Evolutionary conservation across 805 yeast species (phyloP), one percentile per base, ranked within the genome.

Genomic region (Candida loeiensis): DNA sequence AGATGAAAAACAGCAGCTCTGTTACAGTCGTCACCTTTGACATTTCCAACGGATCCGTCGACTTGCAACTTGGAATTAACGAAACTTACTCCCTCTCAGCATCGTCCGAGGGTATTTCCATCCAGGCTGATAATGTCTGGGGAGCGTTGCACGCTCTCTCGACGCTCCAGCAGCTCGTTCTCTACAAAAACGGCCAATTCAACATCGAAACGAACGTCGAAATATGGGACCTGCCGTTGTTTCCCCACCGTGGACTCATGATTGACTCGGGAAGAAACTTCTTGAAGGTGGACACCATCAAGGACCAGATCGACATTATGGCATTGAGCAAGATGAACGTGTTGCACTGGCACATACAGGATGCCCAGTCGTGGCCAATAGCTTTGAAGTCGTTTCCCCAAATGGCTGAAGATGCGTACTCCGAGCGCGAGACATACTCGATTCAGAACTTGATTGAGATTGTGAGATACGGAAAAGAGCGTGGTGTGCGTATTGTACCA

Each of bases 341-440:
- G 6, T 53, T 69, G 30, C 74, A 69, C 44, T 64, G 70, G 69
- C 74, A 69, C 46, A 34, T 66, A 13, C 54, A 45, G 14, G 74
- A 69, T 44, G 39, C 70, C 5, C 69, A 64, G 43, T 59, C 68
- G 18, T 69, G 73, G 74, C 72, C 74, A 2, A 15, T 68, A 11
- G 49, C 52, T 24, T 37, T 69, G 21, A 42, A 48, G 16, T 26
- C 48, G 2, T 63, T 54, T 40, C 73, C 74, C 0, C 53, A 63
- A 32, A 66, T 68, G 72, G 53, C 54, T 11, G 36, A 54, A 7
- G 73, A 59, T 48, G 70, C 73, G 6, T 69, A 62, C 47, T 58
- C 69, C 3, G 36, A 45, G 2, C 39, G 47, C 6, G 67, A 67
- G 39, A 44, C 49, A 6, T 68, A 61, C 45, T 41, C 61, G 2